Evolutionary conservation across 306 rosid genomes (phyloP), one percentile per base, ranked within the genome.

Genomic region (Trichosanthes cucumerina): DNA sequence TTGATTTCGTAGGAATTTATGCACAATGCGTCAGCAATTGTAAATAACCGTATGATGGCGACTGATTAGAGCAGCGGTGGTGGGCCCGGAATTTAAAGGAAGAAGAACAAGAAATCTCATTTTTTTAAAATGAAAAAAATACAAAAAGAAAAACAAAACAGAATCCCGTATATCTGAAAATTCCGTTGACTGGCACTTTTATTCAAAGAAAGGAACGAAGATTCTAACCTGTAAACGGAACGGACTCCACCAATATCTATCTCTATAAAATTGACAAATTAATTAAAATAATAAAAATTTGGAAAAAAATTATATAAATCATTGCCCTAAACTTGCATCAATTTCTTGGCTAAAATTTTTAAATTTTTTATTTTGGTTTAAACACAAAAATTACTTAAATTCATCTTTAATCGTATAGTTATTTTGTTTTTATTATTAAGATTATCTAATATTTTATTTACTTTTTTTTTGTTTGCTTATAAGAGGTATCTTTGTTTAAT

Each of bases 141-240:
- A 4, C 1, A 68, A n/a, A n/a, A 0, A 44, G 9, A n/a, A 21
- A 64, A 41, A 43, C 0, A 6, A 21, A 66, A 66, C 7, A 39
- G 16, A 26, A 47, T 72, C 41, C 77, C 60, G 77, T 73, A 19
- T 74, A 16, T 73, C 60, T 49, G 62, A 15, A 15, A 33, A 28
- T 74, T 52, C 63, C 78, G 62, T 74, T 74, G 78, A 50, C 58
- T 19, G 33, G 5, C 47, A 74, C 28, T 19, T 19, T 10, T 10
- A 73, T 73, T 47, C 43, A 18, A 24, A 9, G n/a, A 8, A 4
- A 43, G 6, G 19, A 31, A 5, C 13, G 38, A 43, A 72, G 58
- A 72, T 73, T 73, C 77, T 72, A 73, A 73, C 60, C 60, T 28
- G 60, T 73, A 7, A 47, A 73, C 77, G 77, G 77, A 73, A 73